Base-by-base conservation (phyloP, 352 stramenopile genomes). In the Phytophthora pini region DNA sequence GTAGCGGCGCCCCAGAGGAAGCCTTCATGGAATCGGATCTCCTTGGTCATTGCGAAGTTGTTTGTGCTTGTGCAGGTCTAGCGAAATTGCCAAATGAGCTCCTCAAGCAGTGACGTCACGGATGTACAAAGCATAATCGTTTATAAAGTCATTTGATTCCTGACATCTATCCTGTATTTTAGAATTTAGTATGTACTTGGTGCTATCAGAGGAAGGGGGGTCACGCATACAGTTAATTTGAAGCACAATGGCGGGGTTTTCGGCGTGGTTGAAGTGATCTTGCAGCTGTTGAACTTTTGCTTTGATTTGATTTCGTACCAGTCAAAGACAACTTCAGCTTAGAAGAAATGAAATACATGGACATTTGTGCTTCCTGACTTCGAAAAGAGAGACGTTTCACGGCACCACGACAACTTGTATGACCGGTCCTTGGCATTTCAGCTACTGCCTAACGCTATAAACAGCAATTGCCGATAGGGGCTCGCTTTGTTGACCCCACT, bases 1-100 rank as follows among this genome's bases (percentile, higher is more conserved):
- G 92, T 98, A 31, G 92, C 87, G 11, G 77, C 79, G 32, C 93
- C 93, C 85, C 85, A 98, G 22, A 87, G 46, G 70, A 98, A 98
- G 41, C 59, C 60, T 13, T 84, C 56, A 29, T 75, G 80, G 61
- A 86, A 86, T 24, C 58, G 67, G 45, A 84, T 61, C 47, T 78
- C 70, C 51, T 80, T 63, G 58, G 59, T 22, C 69, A 73, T 74
- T 38, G 52, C 36, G 22, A 24, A 44, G 38, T 49, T 11, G 39
- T 26, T 20, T 20, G 17, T 11, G 17, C 29, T 66, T 61, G 32
- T 32, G 56, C 20, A 31, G 41, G 26, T 29, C 48, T 26, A 43
- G 41, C 7, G 38, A 54, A 62, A 58, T 62, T 66, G 54, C 29
- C 6, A 24, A 71, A 58, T 71, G 63, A 71, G 49, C 52, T 62